A percentile compares a stretch with the other conserved stretches of the same genome.
Conservation (phyloP, 148 eudicot genomes). For the Camellia sinensis region DNA sequence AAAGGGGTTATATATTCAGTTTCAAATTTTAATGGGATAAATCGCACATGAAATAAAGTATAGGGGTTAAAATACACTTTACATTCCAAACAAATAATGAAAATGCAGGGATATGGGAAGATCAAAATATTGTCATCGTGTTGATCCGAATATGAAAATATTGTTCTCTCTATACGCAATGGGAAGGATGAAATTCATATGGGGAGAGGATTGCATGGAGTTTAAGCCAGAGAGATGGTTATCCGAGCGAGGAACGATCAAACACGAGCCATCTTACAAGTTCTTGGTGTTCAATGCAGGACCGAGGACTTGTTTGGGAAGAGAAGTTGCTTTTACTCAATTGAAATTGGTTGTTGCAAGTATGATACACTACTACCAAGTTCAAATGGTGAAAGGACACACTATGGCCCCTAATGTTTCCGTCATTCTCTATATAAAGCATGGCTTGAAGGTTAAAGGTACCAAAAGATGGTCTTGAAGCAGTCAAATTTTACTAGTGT, state of each 20-base stretch:
- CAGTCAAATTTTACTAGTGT: too few species aligned
- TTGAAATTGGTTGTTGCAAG: conserved; percentile 46
- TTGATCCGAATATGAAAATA: conserved; percentile 33
- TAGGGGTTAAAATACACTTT: too few species aligned
- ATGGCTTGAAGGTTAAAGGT: conserved; percentile 52
- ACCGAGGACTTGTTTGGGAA: conserved; percentile 46
- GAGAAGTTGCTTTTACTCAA: conserved; percentile 42
- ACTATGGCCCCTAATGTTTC: conserved; percentile 42
- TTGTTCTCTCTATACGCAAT: conserved; percentile 39
- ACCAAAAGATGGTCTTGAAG: conserved; percentile 24
- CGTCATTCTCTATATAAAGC: conserved; percentile 50
- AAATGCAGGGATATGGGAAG: too few species aligned
- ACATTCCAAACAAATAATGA: too few species aligned
- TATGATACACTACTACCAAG: conserved; percentile 40
- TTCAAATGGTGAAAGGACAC: conserved; percentile 34
- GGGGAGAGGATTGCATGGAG: conserved; percentile 29
- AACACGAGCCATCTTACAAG: conserved; percentile 42
- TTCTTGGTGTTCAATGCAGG: conserved; percentile 42
- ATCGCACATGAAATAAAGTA: too few species aligned
- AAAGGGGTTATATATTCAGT: too few species aligned
- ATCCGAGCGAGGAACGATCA: conserved; percentile 31
- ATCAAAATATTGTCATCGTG: too few species aligned
- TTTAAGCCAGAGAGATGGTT: conserved; percentile 41
- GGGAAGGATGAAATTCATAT: conserved; percentile 36
- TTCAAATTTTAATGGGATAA: too few species aligned